Conservation (phyloP, 2,329 filamentous ascomycete species). For the Exophiala sp. region DNA sequence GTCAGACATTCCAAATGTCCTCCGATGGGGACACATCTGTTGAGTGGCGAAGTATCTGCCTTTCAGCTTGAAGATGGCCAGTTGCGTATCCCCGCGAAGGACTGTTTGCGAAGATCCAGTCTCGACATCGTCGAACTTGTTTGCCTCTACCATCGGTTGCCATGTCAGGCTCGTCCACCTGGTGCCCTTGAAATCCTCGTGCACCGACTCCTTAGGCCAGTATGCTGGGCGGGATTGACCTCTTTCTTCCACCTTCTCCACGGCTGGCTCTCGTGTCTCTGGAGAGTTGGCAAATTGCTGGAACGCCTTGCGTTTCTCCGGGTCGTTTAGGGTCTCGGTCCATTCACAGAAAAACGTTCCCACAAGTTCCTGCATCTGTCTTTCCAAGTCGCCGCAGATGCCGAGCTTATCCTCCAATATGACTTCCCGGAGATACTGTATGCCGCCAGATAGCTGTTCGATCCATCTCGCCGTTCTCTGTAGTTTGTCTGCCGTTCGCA, state of each 20-base stretch:
- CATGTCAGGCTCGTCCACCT: slow-evolving; percentile 63
- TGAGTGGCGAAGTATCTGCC: slow-evolving; percentile 79
- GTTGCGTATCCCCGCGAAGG: slow-evolving; percentile 82
- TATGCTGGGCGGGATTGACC: slow-evolving; percentile 67
- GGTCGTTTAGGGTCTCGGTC: slow-evolving; percentile 71
- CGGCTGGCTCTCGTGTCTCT: slow-evolving; percentile 57
- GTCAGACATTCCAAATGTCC: slow-evolving; percentile 82
- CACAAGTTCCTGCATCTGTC: slow-evolving; percentile 81
- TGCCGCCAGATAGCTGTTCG: slow-evolving; percentile 73
- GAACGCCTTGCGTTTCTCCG: slow-evolving; percentile 64
- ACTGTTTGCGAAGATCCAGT: slow-evolving; percentile 70
- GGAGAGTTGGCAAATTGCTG: slow-evolving; percentile 76
- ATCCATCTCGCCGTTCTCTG: slow-evolving; percentile 86
- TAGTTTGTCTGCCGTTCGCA: slow-evolving; percentile 82
- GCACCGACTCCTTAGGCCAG: slow-evolving; percentile 65
- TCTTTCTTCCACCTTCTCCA: slow-evolving; percentile 67
- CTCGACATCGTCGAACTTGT: slow-evolving; percentile 62
- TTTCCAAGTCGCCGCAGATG: slow-evolving; percentile 75
- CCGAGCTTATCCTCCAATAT: slow-evolving; percentile 80
- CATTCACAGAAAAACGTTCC: slow-evolving; percentile 85
- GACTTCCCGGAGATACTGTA: slow-evolving; percentile 75
- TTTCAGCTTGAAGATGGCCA: slow-evolving; percentile 77
- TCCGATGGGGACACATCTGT: slow-evolving; percentile 93
- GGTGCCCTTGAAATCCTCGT: slow-evolving; percentile 65
- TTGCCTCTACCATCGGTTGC: slow-evolving; percentile 70